These are phyloP conservation scores for Malassezia vespertilionis DNA, from an alignment of 1,284 basidiomycete genomes.

Conservation along the genomic window DNA sequence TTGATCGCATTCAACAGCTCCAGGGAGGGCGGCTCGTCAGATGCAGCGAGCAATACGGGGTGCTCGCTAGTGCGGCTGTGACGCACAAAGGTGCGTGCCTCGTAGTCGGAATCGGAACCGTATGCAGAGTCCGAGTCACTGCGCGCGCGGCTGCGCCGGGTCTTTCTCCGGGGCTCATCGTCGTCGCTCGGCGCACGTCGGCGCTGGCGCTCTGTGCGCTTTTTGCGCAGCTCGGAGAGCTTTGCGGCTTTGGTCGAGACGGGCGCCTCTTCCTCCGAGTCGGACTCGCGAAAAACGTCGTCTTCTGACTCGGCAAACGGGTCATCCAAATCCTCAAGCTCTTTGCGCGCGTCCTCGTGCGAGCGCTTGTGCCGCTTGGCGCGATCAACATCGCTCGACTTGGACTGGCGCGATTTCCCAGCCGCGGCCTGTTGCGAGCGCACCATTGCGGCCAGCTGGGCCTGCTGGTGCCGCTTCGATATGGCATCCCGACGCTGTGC, in stretches of 20 bases:
- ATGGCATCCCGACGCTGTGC: constrained; percentile 68
- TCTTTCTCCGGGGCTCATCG: constrained; percentile 2
- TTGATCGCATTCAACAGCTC: constrained; percentile 56
- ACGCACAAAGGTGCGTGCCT: constrained; percentile 7
- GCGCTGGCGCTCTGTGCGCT: constrained; percentile 24
- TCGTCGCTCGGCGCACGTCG: constrained; percentile 19
- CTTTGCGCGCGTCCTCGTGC: constrained; percentile 11
- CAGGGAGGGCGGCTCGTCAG: constrained; percentile 54
- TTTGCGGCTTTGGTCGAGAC: constrained; percentile 49
- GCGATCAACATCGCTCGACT: constrained; percentile 7
- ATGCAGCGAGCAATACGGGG: constrained; percentile 7
- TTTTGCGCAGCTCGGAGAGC: constrained; percentile 29
- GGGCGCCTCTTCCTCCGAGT: constrained; percentile 15
- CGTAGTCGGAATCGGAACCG: constrained; percentile 19
- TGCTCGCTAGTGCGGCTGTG: not conserved
- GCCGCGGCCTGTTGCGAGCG: constrained; percentile 54
- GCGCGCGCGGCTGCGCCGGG: constrained; percentile 10
- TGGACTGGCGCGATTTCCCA: constrained; percentile 19
- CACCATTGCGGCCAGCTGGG: constrained; percentile 65
- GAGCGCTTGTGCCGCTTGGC: constrained; percentile 11
- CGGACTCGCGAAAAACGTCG: constrained; percentile 14
- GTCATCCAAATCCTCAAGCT: constrained; percentile 15
- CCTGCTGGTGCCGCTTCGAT: constrained; percentile 63
- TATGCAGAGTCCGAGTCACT: constrained; percentile 24
- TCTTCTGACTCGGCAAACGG: constrained; percentile 14